Evolutionary conservation across 106 monocot genomes (phyloP).

Genomic region (Platanthera zijinensis): DNA sequence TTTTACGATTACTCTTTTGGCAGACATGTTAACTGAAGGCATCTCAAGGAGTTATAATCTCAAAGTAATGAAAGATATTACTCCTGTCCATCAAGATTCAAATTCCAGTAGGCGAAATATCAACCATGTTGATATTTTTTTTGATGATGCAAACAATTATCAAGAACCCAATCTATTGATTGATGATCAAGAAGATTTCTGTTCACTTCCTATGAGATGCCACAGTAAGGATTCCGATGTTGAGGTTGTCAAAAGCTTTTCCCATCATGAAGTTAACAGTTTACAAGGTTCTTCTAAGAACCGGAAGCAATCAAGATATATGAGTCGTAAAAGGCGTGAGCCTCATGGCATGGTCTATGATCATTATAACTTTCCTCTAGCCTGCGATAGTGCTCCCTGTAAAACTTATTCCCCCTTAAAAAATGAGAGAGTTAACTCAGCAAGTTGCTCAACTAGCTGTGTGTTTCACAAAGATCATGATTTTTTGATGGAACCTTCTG

Average conservation of each 20-base stretch:
- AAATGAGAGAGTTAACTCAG: slow-evolving; percentile 9
- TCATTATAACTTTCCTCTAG: slow-evolving; percentile 12
- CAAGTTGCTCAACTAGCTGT: slow-evolving; percentile 10
- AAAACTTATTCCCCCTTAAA: slow-evolving; percentile 18
- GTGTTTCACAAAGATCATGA: slow-evolving; percentile 10
- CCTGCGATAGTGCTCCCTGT: slow-evolving; percentile 3
- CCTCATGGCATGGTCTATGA: slow-evolving; percentile 4
- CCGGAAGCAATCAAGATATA: slow-evolving; percentile 9
- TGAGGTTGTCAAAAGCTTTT: slow-evolving; percentile 6
- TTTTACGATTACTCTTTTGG: slow-evolving; percentile 5
- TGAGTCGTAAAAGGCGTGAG: slow-evolving; percentile 9
- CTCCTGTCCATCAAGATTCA: slow-evolving; percentile 13
- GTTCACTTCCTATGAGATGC: slow-evolving; percentile 24
- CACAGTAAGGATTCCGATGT: slow-evolving; percentile 6
- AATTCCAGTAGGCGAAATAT: neutral
- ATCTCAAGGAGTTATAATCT: slow-evolving; percentile 8
- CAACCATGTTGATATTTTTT: slow-evolving; percentile 11
- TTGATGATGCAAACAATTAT: slow-evolving; percentile 21
- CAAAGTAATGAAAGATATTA: slow-evolving; percentile 14
- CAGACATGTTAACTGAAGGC: slow-evolving; percentile 11
- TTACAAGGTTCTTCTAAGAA: slow-evolving; percentile 5
- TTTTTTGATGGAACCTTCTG: neutral
- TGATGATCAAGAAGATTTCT: neutral
- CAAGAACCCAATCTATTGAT: slow-evolving; percentile 12
- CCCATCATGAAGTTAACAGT: slow-evolving; percentile 2